Base-by-base conservation (phyloP, 1,139 yeast species). In the Lodderomyces oxycetoniae region DNA sequence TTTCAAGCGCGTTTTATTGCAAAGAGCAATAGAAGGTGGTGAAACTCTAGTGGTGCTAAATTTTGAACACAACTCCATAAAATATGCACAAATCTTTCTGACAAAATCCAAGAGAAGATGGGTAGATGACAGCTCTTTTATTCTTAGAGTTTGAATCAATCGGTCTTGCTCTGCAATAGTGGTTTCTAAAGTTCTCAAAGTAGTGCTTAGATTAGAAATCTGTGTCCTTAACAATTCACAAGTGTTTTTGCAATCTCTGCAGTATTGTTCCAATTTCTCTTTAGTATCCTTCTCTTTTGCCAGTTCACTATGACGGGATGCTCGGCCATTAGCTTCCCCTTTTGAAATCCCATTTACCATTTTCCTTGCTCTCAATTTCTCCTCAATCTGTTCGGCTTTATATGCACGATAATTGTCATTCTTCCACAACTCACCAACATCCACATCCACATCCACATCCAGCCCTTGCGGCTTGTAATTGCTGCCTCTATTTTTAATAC, bases 151-250 rank as follows among this genome's bases (percentile, higher is more conserved):
- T 25, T 16, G 22, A 9, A 30, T 16, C 28, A 24, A 7, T 12
- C 24, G 16, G 17, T 23, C 26, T 21, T 36, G 39, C 19, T 25
- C 30, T 2, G n/a, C 4, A 4, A 36, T 28, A 8, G 32, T 33
- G 12, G 16, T 17, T n/a, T 32, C 34, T 22, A 36, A 21, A 8
- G 28, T 30, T 12, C 22, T 17, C 5, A 28, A 13, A 10, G 21
- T 19, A 7, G 22, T 7, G 10, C 22, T 10, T 10, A 19, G 7
- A 7, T 19, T 10, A 7, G 22, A 7, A 7, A 19, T 10, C 22
- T 19, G 7, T 19, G 10, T 7, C 22, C 10, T 19, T 19, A 19
- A 19, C 10, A 10, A 19, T 19, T 19, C 10, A 10, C 22, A 19
- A 19, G 22, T 19, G 7, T 19, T 10, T 7, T 10, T 7, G 22